Evolutionary conservation across 2,329 filamentous ascomycete genomes (phyloP).

Genomic region (Tolypocladium ovalisporum): DNA sequence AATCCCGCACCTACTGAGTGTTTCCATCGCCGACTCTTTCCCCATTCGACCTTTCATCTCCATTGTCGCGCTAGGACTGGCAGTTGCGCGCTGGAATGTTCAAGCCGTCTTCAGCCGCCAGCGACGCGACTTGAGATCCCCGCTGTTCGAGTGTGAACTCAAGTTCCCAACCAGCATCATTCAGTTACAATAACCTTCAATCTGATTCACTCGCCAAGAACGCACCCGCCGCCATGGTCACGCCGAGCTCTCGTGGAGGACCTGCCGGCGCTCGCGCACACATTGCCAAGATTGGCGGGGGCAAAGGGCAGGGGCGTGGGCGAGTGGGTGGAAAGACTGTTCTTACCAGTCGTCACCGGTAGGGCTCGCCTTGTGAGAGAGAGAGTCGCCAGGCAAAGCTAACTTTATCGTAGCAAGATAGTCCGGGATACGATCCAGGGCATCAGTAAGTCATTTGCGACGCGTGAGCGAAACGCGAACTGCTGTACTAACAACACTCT

Average conservation of each 20-base stretch:
- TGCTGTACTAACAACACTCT: neutral
- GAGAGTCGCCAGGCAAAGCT: neutral
- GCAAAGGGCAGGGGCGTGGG: neutral
- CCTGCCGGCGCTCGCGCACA: neutral
- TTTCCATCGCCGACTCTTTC: neutral
- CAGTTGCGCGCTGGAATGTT: neutral
- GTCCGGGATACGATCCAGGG: slow-evolving; percentile 6
- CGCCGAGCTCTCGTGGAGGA: neutral
- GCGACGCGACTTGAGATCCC: neutral
- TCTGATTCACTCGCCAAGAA: neutral
- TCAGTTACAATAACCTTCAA: neutral
- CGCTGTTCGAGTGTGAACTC: neutral
- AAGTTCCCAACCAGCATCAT: neutral
- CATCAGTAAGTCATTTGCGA: slow-evolving; percentile 4
- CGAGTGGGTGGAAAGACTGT: slow-evolving; percentile 1
- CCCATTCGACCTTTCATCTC: neutral
- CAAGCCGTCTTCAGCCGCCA: neutral
- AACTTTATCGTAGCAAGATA: slow-evolving; percentile 7
- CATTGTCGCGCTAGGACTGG: neutral
- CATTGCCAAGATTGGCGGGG: neutral
- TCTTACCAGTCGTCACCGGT: neutral
- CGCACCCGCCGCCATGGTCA: neutral
- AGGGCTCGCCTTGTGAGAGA: neutral
- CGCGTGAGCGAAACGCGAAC: neutral
- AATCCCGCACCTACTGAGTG: too few relatives aligned